A percentile compares a stretch with the other conserved stretches of the same genome.
Evolutionary conservation across 2,329 filamentous ascomycete species (phyloP).

Genomic region (Herpotrichia juniperi): DNA sequence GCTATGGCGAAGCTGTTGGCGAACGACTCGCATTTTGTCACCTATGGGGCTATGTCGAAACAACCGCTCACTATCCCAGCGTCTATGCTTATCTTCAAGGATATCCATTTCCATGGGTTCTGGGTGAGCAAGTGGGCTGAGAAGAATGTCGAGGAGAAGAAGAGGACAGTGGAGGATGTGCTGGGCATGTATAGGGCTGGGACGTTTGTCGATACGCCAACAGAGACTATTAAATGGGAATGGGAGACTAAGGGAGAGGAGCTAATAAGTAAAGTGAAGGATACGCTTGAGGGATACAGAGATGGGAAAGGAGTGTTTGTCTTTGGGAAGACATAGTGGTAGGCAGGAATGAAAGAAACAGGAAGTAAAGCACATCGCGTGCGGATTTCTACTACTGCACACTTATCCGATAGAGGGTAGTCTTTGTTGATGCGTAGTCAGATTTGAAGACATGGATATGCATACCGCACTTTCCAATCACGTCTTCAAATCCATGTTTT

Average conservation of each 20-base stretch:
- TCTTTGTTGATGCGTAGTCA: too few species aligned
- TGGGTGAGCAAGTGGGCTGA: conserved; percentile 94
- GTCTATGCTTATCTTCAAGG: conserved; percentile 89
- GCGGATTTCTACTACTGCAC: too few species aligned
- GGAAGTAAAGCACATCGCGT: too few species aligned
- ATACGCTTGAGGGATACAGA: conserved; percentile 82
- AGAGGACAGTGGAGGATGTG: conserved; percentile 82
- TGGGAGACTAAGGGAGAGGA: conserved; percentile 76
- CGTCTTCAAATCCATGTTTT: too few species aligned
- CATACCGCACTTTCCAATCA: too few species aligned
- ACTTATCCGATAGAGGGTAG: too few species aligned
- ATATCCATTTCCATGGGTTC: conserved; percentile 87
- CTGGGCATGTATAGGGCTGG: conserved; percentile 75
- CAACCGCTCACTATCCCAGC: conserved; percentile 83
- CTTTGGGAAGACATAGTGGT: conserved; percentile 63
- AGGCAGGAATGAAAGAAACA: too few species aligned
- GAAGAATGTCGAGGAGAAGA: conserved; percentile 73
- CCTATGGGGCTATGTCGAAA: conserved; percentile 94
- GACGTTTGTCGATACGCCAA: conserved; percentile 81
- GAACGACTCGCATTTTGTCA: conserved; percentile 76
- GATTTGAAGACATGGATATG: too few species aligned
- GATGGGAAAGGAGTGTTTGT: conserved; percentile 90
- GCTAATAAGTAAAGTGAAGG: conserved; percentile 77
- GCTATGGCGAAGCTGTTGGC: conserved; percentile 75
- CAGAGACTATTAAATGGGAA: conserved; percentile 82